Evolutionary conservation across 495 filamentous ascomycete genomes (phyloP).

Genomic region (Xylaria nigripes): DNA sequence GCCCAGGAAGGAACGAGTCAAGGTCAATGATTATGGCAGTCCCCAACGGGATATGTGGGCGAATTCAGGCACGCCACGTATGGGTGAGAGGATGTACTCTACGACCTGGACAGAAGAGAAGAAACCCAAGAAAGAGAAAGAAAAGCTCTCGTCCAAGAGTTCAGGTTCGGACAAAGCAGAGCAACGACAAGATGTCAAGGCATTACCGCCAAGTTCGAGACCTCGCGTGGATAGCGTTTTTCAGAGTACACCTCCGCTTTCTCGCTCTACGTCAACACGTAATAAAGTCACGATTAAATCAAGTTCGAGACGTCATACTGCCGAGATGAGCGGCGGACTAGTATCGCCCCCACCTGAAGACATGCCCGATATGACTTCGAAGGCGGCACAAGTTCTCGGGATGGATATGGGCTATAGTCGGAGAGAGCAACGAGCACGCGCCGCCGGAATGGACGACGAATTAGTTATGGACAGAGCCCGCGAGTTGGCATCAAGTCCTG

Average conservation of each 20-base stretch:
- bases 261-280: slow-evolving; percentile 43
- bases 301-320: slow-evolving; percentile 42
- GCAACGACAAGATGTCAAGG: slow-evolving; percentile 27
- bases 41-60: slow-evolving; percentile 39
- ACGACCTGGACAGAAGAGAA: slow-evolving; percentile 27
- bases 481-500: slow-evolving; percentile 35
- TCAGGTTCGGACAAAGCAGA: slow-evolving; percentile 37
- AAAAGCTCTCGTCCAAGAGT: slow-evolving; percentile 34
- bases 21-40: slow-evolving; percentile 35
- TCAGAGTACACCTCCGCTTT: slow-evolving; percentile 42
- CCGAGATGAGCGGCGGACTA: slow-evolving; percentile 37
- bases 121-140: slow-evolving; percentile 26
- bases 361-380: slow-evolving; percentile 37
- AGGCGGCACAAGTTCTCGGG: slow-evolving; percentile 47
- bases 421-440: slow-evolving; percentile 17
- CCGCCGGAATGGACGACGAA: slow-evolving; percentile 33
- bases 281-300: slow-evolving; percentile 39
- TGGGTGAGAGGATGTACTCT: slow-evolving; percentile 22
- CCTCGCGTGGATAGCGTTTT: slow-evolving; percentile 42
- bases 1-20: slow-evolving; percentile 39
- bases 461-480: slow-evolving; percentile 39
- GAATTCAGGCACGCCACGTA: slow-evolving; percentile 27
- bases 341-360: slow-evolving; percentile 41
- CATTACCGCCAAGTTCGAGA: slow-evolving; percentile 12
- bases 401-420: slow-evolving; percentile 35